These are phyloP conservation scores for Fusarium duplospermum DNA, from an alignment of 2,329 filamentous ascomycete species.

Conservation along the genomic window DNA sequence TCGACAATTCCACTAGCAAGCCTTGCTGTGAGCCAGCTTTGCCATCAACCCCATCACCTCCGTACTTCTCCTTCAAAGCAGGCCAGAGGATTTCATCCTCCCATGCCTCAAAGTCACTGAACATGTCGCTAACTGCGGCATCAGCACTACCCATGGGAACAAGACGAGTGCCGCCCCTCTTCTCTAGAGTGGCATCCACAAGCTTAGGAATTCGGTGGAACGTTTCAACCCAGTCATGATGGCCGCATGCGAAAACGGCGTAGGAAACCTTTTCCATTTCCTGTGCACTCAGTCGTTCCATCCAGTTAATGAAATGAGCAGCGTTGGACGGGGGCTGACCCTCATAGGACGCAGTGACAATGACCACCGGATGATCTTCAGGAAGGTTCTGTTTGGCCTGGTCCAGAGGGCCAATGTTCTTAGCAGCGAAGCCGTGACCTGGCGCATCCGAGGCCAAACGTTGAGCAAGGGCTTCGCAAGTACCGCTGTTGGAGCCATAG, in stretches of 20 bases:
- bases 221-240: slow-evolving; percentile 67
- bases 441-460: slow-evolving; percentile 69
- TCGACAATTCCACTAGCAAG: slow-evolving; percentile 37
- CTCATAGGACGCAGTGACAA: slow-evolving; percentile 80
- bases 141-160: slow-evolving; percentile 67
- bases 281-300: slow-evolving; percentile 60
- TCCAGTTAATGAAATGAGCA: slow-evolving; percentile 74
- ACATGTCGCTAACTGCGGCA: slow-evolving; percentile 72
- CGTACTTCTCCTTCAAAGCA: slow-evolving; percentile 59
- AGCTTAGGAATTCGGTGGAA: slow-evolving; percentile 76
- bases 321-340: slow-evolving; percentile 81
- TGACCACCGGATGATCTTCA: slow-evolving; percentile 69
- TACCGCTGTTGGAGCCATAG: slow-evolving; percentile 81
- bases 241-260: slow-evolving; percentile 77
- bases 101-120: slow-evolving; percentile 75
- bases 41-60: background rate
- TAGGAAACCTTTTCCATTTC: slow-evolving; percentile 69
- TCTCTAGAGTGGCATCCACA: slow-evolving; percentile 64
- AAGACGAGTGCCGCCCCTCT: slow-evolving; percentile 50
- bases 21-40: slow-evolving; percentile 20
- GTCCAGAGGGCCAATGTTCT: slow-evolving; percentile 68
- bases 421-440: slow-evolving; percentile 68
- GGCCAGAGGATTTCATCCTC: slow-evolving; percentile 67
- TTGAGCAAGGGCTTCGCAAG: slow-evolving; percentile 77
- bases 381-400: slow-evolving; percentile 70